A percentile compares a stretch with the other conserved stretches of the same genome.
Conservation (phyloP, 106 monocot genomes). For the Agapanthus africanus region DNA sequence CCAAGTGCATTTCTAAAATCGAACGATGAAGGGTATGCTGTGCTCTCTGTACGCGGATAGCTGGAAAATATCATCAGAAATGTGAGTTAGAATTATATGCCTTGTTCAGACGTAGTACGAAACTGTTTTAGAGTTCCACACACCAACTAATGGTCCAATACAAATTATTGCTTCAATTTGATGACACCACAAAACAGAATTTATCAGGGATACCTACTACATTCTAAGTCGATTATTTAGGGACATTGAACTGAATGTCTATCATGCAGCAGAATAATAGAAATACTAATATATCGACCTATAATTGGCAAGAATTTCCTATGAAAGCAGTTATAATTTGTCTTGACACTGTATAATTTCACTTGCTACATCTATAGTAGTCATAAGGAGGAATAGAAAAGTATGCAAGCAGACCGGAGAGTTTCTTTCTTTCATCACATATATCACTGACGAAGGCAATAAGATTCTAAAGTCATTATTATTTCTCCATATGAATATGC, state of each 20-base stretch:
- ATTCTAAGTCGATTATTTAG: neutral
- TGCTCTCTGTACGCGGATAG: conserved; percentile 98
- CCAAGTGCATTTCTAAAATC: conserved; percentile 66
- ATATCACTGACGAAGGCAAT: neutral
- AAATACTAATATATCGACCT: neutral
- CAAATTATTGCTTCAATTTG: conserved; percentile 4
- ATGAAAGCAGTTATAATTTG: neutral
- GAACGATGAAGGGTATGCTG: conserved; percentile 89
- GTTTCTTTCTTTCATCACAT: no score
- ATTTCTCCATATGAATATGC: neutral
- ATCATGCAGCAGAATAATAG: conserved; percentile 1
- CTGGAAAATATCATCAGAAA: conserved; percentile 27
- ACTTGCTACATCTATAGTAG: neutral
- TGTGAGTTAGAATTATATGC: neutral
- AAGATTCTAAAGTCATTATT: neutral
- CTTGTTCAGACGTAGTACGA: neutral
- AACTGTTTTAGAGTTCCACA: neutral
- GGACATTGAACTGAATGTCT: neutral
- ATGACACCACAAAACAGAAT: neutral
- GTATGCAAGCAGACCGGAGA: neutral
- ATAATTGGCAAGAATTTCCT: neutral
- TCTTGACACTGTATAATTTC: neutral
- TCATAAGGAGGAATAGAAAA: neutral
- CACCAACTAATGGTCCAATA: neutral
- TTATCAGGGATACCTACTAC: neutral